These are phyloP conservation scores for Fusarium miscanthi DNA, from an alignment of 2,329 filamentous ascomycete genomes.

Conservation along the genomic window DNA sequence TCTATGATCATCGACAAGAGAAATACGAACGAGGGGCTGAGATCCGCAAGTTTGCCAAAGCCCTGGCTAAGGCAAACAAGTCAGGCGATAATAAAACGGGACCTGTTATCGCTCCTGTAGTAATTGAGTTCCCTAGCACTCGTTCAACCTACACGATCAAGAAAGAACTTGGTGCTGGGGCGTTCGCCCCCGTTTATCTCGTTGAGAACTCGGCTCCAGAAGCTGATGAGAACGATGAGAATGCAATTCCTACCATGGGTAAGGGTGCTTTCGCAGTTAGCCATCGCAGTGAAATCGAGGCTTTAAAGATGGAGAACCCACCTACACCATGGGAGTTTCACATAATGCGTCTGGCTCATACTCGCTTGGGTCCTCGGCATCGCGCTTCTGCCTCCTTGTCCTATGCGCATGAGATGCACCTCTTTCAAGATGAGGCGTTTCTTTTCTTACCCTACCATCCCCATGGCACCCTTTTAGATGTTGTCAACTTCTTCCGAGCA, in stretches of 20 bases:
- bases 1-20: constrained; percentile 75
- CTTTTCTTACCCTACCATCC: constrained; percentile 87
- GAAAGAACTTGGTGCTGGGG: constrained; percentile 89
- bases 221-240: constrained; percentile 58
- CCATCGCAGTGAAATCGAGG: constrained; percentile 74
- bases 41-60: constrained; percentile 84
- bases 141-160: constrained; percentile 79
- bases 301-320: constrained; percentile 93
- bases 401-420: constrained; percentile 87
- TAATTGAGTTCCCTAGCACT: constrained; percentile 74
- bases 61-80: constrained; percentile 66
- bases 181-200: constrained; percentile 95
- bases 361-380: constrained; percentile 76
- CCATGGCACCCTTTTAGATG: constrained; percentile 93
- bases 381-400: constrained; percentile 83
- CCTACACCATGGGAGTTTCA: constrained; percentile 96
- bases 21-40: constrained; percentile 75
- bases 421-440: constrained; percentile 91
- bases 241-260: constrained; percentile 65
- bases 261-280: constrained; percentile 69
- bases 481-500: constrained; percentile 85
- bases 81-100: constrained; percentile 73
- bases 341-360: constrained; percentile 86
- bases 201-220: constrained; percentile 76
- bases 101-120: constrained; percentile 68